These are phyloP conservation scores for Colletotrichum sp. DNA, from an alignment of 2,329 filamentous ascomycete species.

Conservation along the genomic window DNA sequence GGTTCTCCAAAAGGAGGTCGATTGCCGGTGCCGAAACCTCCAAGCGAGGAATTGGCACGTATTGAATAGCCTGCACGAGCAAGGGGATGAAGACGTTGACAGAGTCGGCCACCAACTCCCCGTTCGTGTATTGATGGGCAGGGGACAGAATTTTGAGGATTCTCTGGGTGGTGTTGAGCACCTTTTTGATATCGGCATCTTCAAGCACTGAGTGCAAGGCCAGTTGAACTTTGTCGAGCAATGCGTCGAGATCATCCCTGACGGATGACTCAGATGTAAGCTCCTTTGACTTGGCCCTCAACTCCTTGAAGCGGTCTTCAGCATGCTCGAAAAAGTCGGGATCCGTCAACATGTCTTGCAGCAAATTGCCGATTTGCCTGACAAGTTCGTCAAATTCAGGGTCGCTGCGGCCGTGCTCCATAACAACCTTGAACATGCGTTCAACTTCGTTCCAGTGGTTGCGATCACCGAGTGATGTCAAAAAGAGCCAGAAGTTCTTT, in stretches of 20 bases:
- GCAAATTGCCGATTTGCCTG: slow-evolving; percentile 71
- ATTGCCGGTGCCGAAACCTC: slow-evolving; percentile 84
- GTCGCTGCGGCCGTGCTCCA: slow-evolving; percentile 77
- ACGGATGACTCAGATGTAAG: slow-evolving; percentile 72
- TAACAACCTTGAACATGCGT: slow-evolving; percentile 69
- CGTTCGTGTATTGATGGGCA: slow-evolving; percentile 66
- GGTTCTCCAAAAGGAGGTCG: slow-evolving; percentile 86
- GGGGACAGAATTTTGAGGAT: slow-evolving; percentile 76
- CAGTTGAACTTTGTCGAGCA: slow-evolving; percentile 71
- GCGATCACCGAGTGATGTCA: slow-evolving; percentile 79
- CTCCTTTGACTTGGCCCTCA: slow-evolving; percentile 63
- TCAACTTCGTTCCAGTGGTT: slow-evolving; percentile 80
- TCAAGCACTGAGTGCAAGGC: slow-evolving; percentile 73
- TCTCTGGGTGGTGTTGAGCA: slow-evolving; percentile 70
- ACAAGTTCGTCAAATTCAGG: slow-evolving; percentile 84
- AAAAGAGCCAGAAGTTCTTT: slow-evolving; percentile 79
- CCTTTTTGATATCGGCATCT: slow-evolving; percentile 74
- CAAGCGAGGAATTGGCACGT: slow-evolving; percentile 88
- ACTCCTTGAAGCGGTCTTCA: slow-evolving; percentile 56
- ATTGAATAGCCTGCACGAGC: slow-evolving; percentile 79
- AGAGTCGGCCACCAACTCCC: slow-evolving; percentile 75
- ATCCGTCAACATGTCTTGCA: slow-evolving; percentile 84
- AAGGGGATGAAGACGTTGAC: slow-evolving; percentile 83
- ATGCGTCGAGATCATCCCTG: slow-evolving; percentile 72
- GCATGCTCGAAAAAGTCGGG: slow-evolving; percentile 84